Evolutionary conservation across 495 filamentous ascomycete species (phyloP).

Genomic region (Acidiella bohemica): DNA sequence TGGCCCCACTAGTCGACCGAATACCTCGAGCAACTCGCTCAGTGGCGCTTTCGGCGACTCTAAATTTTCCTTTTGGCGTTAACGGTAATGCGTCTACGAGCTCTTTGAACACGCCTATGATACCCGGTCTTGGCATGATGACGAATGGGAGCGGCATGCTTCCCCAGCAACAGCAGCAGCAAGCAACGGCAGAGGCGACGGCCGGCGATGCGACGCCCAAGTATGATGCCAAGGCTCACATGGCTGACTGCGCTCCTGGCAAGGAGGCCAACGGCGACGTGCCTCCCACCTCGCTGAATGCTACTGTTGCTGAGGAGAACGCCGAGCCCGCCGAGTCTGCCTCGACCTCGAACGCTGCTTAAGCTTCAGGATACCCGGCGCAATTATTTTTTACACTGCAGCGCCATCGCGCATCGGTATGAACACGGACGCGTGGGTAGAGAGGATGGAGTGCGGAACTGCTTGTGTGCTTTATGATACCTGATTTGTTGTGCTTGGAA

Average conservation of each 20-base stretch:
- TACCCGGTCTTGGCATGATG: slow-evolving; percentile 34
- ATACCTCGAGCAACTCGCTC: slow-evolving; percentile 18
- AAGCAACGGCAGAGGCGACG: not conserved
- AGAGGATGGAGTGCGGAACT: not conserved
- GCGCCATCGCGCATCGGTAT: slow-evolving; percentile 29
- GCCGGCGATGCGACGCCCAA: slow-evolving; percentile 67
- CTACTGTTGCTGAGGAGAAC: slow-evolving; percentile 6
- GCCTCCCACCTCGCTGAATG: not conserved
- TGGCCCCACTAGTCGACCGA: slow-evolving; percentile 26
- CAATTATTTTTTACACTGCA: too few relatives aligned
- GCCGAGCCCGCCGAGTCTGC: slow-evolving; percentile 5
- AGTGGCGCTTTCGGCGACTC: slow-evolving; percentile 26
- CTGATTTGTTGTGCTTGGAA: slow-evolving; percentile 7
- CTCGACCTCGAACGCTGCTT: slow-evolving; percentile 12
- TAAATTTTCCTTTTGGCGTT: slow-evolving; percentile 52
- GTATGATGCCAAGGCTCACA: slow-evolving; percentile 37
- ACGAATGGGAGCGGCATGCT: slow-evolving; percentile 8
- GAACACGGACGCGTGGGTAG: not conserved
- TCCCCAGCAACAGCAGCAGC: too few relatives aligned
- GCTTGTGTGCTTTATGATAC: not conserved
- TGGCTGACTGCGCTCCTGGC: slow-evolving; percentile 2
- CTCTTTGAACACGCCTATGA: slow-evolving; percentile 20
- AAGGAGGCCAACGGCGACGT: not conserved
- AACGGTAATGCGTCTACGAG: slow-evolving; percentile 24
- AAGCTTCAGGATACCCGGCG: slow-evolving; percentile 33